A percentile compares a stretch with the other conserved stretches of the same genome.
Evolutionary conservation across 371 early-diverging fungal genomes (phyloP).

Genomic region (Encephalitozoon intestinalis): DNA sequence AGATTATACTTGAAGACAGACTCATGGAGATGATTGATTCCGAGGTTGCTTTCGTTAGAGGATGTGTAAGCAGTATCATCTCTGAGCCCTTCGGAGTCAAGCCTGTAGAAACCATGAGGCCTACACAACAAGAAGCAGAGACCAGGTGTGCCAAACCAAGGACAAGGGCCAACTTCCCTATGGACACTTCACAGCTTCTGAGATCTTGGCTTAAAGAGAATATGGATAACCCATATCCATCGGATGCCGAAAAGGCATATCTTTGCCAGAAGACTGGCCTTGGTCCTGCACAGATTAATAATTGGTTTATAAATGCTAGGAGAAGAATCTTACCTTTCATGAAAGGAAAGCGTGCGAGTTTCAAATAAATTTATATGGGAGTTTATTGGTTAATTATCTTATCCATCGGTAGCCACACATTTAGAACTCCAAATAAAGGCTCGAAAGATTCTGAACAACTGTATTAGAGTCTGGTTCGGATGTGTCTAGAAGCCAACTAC

Average conservation of each 20-base stretch:
- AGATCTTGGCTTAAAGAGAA: conserved; percentile 66
- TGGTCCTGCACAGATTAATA: conserved; percentile 69
- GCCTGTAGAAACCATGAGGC: background rate
- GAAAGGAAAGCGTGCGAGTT: conserved; percentile 30
- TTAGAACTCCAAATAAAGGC: background rate
- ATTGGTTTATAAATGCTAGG: conserved; percentile 79
- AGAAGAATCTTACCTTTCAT: conserved; percentile 62
- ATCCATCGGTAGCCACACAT: background rate
- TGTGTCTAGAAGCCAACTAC: too few species aligned
- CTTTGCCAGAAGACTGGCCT: conserved; percentile 65
- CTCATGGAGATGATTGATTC: conserved; percentile 14
- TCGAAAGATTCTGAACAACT: too few species aligned
- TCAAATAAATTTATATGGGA: background rate
- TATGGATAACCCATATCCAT: conserved; percentile 70
- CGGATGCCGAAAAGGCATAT: conserved; percentile 67
- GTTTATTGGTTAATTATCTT: background rate
- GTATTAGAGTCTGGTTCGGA: too few species aligned
- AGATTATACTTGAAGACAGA: conserved; percentile 10
- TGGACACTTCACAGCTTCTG: background rate
- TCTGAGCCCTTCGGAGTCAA: background rate
- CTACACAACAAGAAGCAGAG: background rate
- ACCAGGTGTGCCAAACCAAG: background rate
- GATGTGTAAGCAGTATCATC: background rate
- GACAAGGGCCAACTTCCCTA: conserved; percentile 11
- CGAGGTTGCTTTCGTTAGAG: background rate